Evolutionary conservation across 768 basidiomycete genomes (phyloP).

Genomic region (Hericium rajendrae): DNA sequence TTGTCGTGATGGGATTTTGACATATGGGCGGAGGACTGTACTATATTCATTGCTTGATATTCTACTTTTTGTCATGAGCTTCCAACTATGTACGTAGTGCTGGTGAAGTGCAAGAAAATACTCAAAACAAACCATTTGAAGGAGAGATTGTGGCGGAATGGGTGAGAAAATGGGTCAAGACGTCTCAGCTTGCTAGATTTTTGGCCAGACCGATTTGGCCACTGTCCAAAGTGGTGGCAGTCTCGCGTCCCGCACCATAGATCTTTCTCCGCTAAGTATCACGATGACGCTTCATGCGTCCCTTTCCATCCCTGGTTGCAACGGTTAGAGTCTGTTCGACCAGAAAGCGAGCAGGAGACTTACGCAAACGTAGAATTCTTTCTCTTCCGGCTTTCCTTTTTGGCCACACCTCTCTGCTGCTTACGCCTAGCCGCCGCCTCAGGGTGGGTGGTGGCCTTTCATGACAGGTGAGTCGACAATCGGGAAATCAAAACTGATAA

Average conservation of each 20-base stretch:
- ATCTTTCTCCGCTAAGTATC: slow-evolving; percentile 19
- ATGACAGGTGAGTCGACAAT: background rate
- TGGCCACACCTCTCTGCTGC: slow-evolving; percentile 56
- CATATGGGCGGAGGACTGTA: background rate
- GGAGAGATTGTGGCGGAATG: no score
- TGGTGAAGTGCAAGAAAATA: background rate
- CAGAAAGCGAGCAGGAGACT: slow-evolving; percentile 21
- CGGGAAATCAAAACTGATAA: background rate
- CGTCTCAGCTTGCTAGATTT: background rate
- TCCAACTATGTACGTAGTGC: no score
- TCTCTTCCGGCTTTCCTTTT: slow-evolving; percentile 82
- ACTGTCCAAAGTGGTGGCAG: no score
- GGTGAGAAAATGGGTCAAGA: background rate
- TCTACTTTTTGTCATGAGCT: background rate
- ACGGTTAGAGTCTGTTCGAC: slow-evolving; percentile 2
- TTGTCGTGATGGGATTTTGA: slow-evolving; percentile 21
- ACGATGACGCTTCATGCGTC: slow-evolving; percentile 36
- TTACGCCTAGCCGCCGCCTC: slow-evolving; percentile 70
- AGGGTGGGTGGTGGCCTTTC: slow-evolving; percentile 63
- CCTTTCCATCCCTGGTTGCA: slow-evolving; percentile 35
- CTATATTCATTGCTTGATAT: background rate
- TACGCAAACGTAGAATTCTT: slow-evolving; percentile 55
- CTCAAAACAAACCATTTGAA: no score
- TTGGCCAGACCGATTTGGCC: background rate
- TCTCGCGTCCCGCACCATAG: no score